Percentiles rank a stretch among this genome's conserved stretches.
These are phyloP conservation scores for Pseudogymnoascus sp. DNA, from an alignment of 2,329 filamentous ascomycete species.

Conservation along the genomic window DNA sequence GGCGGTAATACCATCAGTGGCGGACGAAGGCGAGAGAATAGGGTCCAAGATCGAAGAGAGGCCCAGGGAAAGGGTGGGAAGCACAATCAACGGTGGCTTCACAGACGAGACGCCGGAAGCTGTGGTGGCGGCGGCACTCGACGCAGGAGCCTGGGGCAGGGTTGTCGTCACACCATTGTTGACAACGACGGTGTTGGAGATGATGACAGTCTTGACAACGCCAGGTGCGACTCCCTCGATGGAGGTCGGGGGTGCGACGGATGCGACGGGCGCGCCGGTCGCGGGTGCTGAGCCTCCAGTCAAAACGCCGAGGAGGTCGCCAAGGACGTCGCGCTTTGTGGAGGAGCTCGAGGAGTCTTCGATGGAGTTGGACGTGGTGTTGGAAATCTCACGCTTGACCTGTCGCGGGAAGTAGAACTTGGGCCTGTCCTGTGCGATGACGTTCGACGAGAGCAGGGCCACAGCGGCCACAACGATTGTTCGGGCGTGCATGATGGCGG, in stretches of 20 bases:
- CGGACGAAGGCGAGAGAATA: constrained; percentile 1
- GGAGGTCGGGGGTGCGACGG: not conserved
- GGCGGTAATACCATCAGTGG: constrained; percentile 11
- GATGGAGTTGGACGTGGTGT: constrained; percentile 28
- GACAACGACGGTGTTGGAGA: constrained; percentile 9
- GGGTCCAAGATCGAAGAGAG: not conserved
- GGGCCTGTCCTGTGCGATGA: constrained; percentile 38
- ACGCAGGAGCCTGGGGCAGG: not conserved
- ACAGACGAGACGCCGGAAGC: not conserved
- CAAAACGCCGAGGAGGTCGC: not conserved
- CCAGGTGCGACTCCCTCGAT: not conserved
- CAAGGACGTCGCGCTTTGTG: not conserved
- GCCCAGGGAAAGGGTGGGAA: not conserved
- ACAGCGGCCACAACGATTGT: constrained; percentile 41
- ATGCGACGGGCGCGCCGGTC: constrained; percentile 14
- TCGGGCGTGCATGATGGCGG: constrained; percentile 41
- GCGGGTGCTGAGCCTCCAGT: constrained; percentile 18
- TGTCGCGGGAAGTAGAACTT: constrained; percentile 50
- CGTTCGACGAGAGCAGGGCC: constrained; percentile 39
- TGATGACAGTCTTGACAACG: constrained; percentile 4
- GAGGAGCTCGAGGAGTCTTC: constrained; percentile 9
- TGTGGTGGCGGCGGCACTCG: not conserved
- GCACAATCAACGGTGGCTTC: not conserved
- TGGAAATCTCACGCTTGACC: constrained; percentile 42
- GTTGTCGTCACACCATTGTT: constrained; percentile 1